Conservation (phyloP, 1,139 yeast species). For the Pichia sp. region DNA sequence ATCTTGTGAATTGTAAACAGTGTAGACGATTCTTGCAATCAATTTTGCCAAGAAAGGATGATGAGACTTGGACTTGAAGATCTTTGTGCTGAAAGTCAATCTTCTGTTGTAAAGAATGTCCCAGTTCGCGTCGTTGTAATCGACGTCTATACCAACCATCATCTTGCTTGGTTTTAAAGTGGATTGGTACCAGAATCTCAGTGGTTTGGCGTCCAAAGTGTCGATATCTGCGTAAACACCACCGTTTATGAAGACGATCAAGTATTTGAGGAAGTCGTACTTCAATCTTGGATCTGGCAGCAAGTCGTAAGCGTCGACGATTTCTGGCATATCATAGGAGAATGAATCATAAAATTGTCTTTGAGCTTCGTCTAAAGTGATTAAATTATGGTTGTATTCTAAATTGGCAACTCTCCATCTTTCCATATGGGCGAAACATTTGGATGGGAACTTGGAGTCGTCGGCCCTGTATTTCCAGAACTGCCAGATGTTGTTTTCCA, state of each 20-base stretch:
- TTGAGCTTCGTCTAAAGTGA: constrained; percentile 60
- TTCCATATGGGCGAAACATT: constrained; percentile 41
- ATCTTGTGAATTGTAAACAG: constrained; percentile 26
- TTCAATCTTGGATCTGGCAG: constrained; percentile 66
- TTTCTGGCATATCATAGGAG: constrained; percentile 54
- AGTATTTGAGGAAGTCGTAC: constrained; percentile 70
- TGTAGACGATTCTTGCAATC: constrained; percentile 29
- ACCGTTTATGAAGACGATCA: constrained; percentile 64
- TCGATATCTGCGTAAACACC: constrained; percentile 79
- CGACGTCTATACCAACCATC: constrained; percentile 69
- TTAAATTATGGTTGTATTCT: constrained; percentile 58
- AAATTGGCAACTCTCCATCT: constrained; percentile 60
- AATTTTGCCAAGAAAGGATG: constrained; percentile 33
- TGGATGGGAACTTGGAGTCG: constrained; percentile 53
- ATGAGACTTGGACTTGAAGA: constrained; percentile 37
- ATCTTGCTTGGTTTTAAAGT: constrained; percentile 21
- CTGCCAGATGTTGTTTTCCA: constrained; percentile 89
- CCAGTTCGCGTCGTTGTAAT: constrained; percentile 71
- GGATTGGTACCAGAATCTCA: constrained; percentile 41
- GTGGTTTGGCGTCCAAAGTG: constrained; percentile 51
- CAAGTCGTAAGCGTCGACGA: constrained; percentile 55
- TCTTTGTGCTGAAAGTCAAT: constrained; percentile 74
- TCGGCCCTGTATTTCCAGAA: constrained; percentile 81
- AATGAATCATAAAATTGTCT: constrained; percentile 50
- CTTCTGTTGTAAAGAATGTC: constrained; percentile 60